Percentiles rank a stretch among this genome's conserved stretches.
Conservation (phyloP, 208 protist genomes). For the Phytomonas serpens region DNA sequence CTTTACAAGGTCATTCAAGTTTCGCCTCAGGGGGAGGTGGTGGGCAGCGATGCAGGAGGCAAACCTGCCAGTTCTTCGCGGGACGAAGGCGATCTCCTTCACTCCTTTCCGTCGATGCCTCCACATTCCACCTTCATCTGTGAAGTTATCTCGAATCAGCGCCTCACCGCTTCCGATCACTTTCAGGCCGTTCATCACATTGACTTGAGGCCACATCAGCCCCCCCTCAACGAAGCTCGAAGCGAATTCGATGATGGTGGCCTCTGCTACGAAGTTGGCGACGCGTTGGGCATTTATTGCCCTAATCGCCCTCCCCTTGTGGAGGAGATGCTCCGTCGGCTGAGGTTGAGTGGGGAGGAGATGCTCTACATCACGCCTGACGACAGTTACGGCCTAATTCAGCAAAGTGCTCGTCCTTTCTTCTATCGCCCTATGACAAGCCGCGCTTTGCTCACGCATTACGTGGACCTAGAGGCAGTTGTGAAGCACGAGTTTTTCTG, state of each 20-base stretch:
- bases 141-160: constrained; percentile 29
- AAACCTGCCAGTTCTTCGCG: neutral
- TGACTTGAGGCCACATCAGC: constrained; percentile 14
- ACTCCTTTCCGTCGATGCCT: neutral
- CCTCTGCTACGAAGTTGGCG: constrained; percentile 52
- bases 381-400: constrained; percentile 34
- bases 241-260: neutral
- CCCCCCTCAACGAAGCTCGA: neutral
- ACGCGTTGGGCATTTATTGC: constrained; percentile 74
- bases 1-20: constrained; percentile 18
- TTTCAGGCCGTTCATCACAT: constrained; percentile 68
- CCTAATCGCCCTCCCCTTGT: constrained; percentile 41
- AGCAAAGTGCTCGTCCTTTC: constrained; percentile 42
- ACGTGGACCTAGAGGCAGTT: constrained; percentile 77
- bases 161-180: constrained; percentile 47
- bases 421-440: constrained; percentile 38
- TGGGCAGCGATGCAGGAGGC: neutral
- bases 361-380: constrained; percentile 38
- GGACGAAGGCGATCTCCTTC: neutral
- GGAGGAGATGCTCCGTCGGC: constrained; percentile 36
- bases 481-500: constrained; percentile 63
- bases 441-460: constrained; percentile 40
- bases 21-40: constrained; percentile 4
- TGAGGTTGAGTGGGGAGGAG: constrained; percentile 27
- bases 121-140: constrained; percentile 17